Base-by-base conservation (phyloP, 768 basidiomycete species). In the Fomitopsis serialis region DNA sequence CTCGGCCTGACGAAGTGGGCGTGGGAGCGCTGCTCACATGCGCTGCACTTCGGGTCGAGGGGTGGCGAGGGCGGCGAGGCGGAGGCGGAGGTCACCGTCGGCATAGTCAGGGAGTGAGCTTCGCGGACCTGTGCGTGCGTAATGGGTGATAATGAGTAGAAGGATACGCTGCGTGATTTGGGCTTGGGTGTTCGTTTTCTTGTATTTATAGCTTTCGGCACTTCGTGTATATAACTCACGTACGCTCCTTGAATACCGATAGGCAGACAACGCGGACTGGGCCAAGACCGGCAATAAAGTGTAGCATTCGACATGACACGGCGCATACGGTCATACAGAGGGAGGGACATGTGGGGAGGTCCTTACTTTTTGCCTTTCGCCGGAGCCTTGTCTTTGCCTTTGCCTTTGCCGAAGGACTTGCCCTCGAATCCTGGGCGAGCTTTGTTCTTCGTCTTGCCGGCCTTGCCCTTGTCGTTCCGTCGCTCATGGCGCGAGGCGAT, bases 391-490 rank as follows among this genome's bases (percentile, higher is more conserved):
- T n/a, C n/a, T n/a, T n/a, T n/a, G n/a, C 56, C 55, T 53, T 72
- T 72, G 25, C 58, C 65, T 56, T 82, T 84, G 37, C 84, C 84
- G 60, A 89, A 88, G 15, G 82, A 73, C 66, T 91, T 91, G 32
- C 91, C 92, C 66, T 94, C 92, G 62, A 94, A 93, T 1, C 92
- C 92, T 19, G 92, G 92, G 43, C 92, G 73, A 2, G 82, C 84
- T 69, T 81, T 82, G 25, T 63, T 60, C 65, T 79, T 81, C 61
- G 63, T 67, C 60, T 76, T 77, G 57, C 72, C 72, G 59, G 82
- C 72, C 76, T 72, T 82, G 55, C 73, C 71, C 65, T 78, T 83
- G 45, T 84, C 82, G 58, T 76, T 80, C 66, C 78, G 77, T 32
- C 87, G 77, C 66, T 98, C 93, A 53, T 85, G 82, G 17, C 93